phyloP scores from a whole-genome alignment of 2,329 filamentous ascomycete genomes.

The Fusarium temperatum region DNA sequence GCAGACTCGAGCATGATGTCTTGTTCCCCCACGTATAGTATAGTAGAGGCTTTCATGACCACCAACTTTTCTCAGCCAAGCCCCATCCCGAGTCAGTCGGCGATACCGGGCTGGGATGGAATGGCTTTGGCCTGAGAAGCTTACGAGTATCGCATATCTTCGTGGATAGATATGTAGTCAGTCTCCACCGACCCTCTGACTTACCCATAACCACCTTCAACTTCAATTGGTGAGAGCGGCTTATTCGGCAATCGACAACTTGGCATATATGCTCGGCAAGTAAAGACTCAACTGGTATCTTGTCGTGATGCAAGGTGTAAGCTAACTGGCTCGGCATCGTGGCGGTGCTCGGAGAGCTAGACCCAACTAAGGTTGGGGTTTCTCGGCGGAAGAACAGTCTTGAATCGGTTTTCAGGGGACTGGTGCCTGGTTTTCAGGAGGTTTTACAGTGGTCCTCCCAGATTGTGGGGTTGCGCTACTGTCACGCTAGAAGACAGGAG shows the following conservation, averaged over 20 bases:
- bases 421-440: conserved; percentile 3
- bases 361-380: neutral
- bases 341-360: conserved; percentile 32
- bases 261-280: conserved; percentile 26
- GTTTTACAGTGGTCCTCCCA: conserved; percentile 4
- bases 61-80: conserved; percentile 8
- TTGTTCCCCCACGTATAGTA: neutral
- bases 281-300: conserved; percentile 8
- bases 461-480: conserved; percentile 33
- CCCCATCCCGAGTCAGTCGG: conserved; percentile 7
- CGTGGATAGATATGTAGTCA: conserved; percentile 2
- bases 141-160: conserved; percentile 18
- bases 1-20: neutral
- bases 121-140: neutral
- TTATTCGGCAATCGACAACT: conserved; percentile 32
- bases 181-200: conserved; percentile 23
- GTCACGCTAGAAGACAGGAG: conserved; percentile 23
- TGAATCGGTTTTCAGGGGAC: conserved; percentile 21
- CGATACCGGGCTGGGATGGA: neutral
- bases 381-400: neutral
- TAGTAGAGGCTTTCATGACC: conserved; percentile 1
- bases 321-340: conserved; percentile 33
- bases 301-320: conserved; percentile 25
- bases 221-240: conserved; percentile 32
- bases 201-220: conserved; percentile 14